Base-by-base conservation (phyloP, 306 rosid species). In the Carpinus fangiana region DNA sequence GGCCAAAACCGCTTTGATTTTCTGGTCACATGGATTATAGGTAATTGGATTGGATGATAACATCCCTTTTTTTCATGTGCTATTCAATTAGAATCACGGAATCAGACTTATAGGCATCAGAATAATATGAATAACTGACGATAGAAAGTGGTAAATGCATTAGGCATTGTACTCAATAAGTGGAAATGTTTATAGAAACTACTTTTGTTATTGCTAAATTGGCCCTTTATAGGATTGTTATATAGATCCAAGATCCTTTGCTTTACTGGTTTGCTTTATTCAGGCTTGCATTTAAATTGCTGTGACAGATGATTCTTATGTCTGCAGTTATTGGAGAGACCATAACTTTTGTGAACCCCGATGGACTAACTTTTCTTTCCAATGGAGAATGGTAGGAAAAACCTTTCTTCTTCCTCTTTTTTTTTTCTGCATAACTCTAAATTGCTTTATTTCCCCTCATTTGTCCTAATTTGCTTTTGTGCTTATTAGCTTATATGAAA, bases 1-100 rank as follows among this genome's bases (percentile, higher is more conserved):
- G 98, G 97, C 60, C 98, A 93, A 84, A 95, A 93, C 80, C 90
- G 82, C 75, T 95, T 95, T 85, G 99, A 95, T 88, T 95, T 95
- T 84, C 76, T 90, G 12, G 79, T 95, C 87, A 93, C 98, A 0
- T 87, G 83, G 93, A 81, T 84, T 74, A 95, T 95, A 80, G 99
- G 99, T 93, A 93, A 84, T 48, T 59, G 45, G 48, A 77, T 70
- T 68, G 20, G 65, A 74, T 51, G 76, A 70, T 74, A 72, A 16
- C 43, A 50, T 73, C 45, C 45, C 8, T n/a, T 59, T 13, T 51
- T 36, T 46, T 31, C 34, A 31, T 14, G 70, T 34, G 8, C 45
- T 34, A 64, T 36, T 34, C 36, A 14, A 64, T 64, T 31, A 3
- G 26, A 55, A n/a, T 23, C 12, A 59, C 16, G 4, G 5, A 38